Evolutionary conservation across 176 grass and related monocot genomes (phyloP).

Genomic region (Oryza punctata): DNA sequence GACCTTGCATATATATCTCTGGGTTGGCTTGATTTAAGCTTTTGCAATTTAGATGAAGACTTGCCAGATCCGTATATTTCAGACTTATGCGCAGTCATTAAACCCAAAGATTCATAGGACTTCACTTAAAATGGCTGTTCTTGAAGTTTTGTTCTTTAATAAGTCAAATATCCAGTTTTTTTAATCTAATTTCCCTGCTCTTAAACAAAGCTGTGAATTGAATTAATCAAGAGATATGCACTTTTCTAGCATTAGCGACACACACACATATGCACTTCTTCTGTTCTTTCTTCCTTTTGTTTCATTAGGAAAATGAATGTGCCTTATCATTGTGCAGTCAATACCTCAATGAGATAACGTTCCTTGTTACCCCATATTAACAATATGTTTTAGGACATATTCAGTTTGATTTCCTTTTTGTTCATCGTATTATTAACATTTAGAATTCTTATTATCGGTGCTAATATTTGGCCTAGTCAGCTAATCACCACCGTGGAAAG

Average conservation of each 20-base stretch:
- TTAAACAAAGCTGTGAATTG: no score
- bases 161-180: no score
- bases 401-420: not conserved
- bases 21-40: not conserved
- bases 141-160: not conserved
- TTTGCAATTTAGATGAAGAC: not conserved
- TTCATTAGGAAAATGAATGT: not conserved
- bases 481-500: not conserved
- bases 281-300: not conserved
- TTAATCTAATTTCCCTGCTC: no score
- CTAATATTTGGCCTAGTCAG: not conserved
- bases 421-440: not conserved
- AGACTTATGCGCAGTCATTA: not conserved
- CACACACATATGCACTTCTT: not conserved
- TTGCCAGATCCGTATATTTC: not conserved
- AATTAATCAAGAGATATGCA: no score
- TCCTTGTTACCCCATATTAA: not conserved
- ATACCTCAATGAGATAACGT: not conserved
- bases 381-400: not conserved
- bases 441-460: not conserved
- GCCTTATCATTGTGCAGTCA: not conserved
- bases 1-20: not conserved
- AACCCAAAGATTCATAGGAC: not conserved
- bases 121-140: not conserved
- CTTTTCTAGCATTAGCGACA: no score